Percentiles rank a stretch among this genome's conserved stretches.
Conservation (phyloP, 768 basidiomycete species). For the Termitomyces sp. region DNA sequence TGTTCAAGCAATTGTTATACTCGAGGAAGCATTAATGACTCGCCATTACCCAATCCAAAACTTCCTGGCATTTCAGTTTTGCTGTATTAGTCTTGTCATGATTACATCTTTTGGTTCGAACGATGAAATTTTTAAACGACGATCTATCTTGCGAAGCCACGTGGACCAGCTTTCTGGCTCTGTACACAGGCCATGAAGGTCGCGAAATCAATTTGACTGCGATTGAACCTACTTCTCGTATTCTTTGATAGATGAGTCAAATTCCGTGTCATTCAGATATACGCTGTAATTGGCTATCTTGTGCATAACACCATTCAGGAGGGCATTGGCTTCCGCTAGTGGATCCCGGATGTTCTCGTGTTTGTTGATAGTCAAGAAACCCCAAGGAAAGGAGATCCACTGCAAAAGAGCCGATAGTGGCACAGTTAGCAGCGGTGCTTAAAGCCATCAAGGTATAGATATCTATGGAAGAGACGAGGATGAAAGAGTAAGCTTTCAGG, state of each 20-base stretch:
- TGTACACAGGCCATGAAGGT: neutral
- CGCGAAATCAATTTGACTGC: neutral
- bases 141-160: neutral
- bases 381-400: neutral
- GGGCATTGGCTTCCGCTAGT: neutral
- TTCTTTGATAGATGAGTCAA: neutral
- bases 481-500: too few relatives aligned
- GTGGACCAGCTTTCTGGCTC: neutral
- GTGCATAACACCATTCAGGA: neutral
- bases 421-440: neutral
- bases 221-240: neutral
- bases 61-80: neutral
- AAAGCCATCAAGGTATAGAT: neutral
- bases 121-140: neutral
- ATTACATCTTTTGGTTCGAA: neutral
- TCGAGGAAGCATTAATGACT: neutral
- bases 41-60: neutral
- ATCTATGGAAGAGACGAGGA: neutral
- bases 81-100: neutral
- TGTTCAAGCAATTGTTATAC: too few relatives aligned
- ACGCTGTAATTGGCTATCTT: neutral
- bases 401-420: neutral
- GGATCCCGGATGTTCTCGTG: neutral
- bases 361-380: neutral
- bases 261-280: neutral